Percentiles rank a stretch among this genome's conserved stretches.
phyloP scores from a whole-genome alignment of 306 rosid species.

The Calophaca sinica region DNA sequence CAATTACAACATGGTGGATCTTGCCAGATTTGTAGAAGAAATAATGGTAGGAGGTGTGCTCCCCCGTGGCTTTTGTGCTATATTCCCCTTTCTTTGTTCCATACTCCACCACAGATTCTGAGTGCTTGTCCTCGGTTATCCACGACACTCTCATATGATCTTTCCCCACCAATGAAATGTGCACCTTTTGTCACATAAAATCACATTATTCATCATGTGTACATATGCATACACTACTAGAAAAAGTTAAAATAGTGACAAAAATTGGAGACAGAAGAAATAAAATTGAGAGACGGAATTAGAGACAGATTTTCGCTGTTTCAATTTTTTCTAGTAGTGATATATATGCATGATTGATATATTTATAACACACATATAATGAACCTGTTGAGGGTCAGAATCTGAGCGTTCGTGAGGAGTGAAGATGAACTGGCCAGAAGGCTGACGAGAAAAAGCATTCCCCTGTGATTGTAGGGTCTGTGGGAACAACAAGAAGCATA shows the following conservation, averaged over 20 bases:
- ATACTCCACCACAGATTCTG: conserved; percentile 44
- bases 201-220: too few species aligned
- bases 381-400: conserved; percentile 62
- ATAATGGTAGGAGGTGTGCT: conserved; percentile 40
- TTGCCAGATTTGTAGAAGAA: conserved; percentile 43
- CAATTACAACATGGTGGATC: conserved; percentile 47
- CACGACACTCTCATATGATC: conserved; percentile 70
- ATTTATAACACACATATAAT: not conserved
- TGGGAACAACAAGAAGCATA: conserved; percentile 43
- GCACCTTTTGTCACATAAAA: conserved; percentile 52
- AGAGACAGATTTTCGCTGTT: too few species aligned
- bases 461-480: conserved; percentile 37
- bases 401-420: conserved; percentile 48
- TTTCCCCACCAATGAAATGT: conserved; percentile 66
- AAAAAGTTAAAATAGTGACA: too few species aligned
- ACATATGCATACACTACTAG: too few species aligned
- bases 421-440: conserved; percentile 45
- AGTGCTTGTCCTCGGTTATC: conserved; percentile 59
- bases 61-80: conserved; percentile 40
- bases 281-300: too few species aligned
- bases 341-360: too few species aligned
- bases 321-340: too few species aligned
- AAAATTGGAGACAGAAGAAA: too few species aligned
- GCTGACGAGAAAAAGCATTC: conserved; percentile 44
- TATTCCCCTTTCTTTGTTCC: conserved; percentile 46